Evolutionary conservation across 179 eudicot genomes (phyloP).

Genomic region (Carnegiea gigantea): DNA sequence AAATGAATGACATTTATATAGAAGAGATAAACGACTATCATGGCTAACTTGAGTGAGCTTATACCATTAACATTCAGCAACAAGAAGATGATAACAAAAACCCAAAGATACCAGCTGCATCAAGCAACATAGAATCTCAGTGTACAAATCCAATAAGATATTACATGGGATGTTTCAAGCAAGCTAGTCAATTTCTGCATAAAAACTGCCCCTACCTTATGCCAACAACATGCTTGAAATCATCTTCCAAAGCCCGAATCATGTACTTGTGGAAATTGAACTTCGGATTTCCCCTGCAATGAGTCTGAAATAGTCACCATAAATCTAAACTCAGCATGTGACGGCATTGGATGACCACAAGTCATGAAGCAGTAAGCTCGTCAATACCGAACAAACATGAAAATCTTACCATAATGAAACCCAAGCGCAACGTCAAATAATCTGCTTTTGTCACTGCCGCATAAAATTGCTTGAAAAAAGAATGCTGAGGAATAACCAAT

Average conservation of each 20-base stretch:
- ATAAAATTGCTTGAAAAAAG: constrained; percentile 87
- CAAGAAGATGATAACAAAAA: constrained; percentile 83
- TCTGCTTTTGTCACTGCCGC: constrained; percentile 85
- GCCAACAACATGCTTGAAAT: constrained; percentile 85
- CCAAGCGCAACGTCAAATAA: constrained; percentile 68
- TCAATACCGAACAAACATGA: background rate
- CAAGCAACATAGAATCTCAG: constrained; percentile 17
- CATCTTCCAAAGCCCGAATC: constrained; percentile 95
- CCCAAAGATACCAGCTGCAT: constrained; percentile 99
- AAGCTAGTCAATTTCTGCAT: background rate
- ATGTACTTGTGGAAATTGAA: constrained; percentile 95
- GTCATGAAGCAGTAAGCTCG: background rate
- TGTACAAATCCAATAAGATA: background rate
- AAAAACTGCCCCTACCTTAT: constrained; percentile 57
- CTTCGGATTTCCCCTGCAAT: constrained; percentile 71
- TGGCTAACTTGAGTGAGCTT: constrained; percentile 11
- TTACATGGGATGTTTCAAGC: too few species aligned
- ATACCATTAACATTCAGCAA: constrained; percentile 78
- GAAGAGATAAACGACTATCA: background rate
- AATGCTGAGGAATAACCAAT: constrained; percentile 48
- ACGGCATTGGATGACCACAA: background rate
- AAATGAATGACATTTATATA: background rate
- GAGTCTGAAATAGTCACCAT: constrained; percentile 47
- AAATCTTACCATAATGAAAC: constrained; percentile 62
- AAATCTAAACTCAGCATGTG: background rate